phyloP scores from a whole-genome alignment of 306 rosid species.

The Dryas drummondii region DNA sequence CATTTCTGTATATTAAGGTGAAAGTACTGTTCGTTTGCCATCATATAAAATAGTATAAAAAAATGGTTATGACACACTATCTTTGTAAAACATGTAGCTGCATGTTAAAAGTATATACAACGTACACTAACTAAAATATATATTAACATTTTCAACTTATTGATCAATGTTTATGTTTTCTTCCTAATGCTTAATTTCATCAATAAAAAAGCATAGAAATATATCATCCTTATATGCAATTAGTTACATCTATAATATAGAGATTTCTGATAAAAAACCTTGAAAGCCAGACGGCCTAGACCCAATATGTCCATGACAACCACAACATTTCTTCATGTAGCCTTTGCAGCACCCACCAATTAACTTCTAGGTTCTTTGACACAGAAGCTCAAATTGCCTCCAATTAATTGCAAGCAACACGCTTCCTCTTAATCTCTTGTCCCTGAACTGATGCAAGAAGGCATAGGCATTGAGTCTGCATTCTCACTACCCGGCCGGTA shows the following conservation, averaged over 20 bases:
- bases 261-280: slow-evolving; percentile 59
- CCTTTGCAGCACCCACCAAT: slow-evolving; percentile 80
- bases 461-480: slow-evolving; percentile 19
- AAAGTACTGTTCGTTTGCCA: too few species aligned
- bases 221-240: neutral
- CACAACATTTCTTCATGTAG: slow-evolving; percentile 79
- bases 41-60: too few species aligned
- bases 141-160: too few species aligned
- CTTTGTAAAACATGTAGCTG: too few species aligned
- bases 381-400: slow-evolving; percentile 36
- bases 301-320: slow-evolving; percentile 41
- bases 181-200: too few species aligned
- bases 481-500: slow-evolving; percentile 12
- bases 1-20: too few species aligned
- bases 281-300: slow-evolving; percentile 30
- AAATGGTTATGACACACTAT: too few species aligned
- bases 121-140: too few species aligned
- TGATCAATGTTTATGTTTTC: too few species aligned
- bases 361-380: slow-evolving; percentile 51
- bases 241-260: slow-evolving; percentile 46
- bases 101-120: too few species aligned
- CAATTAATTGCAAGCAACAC: slow-evolving; percentile 28
- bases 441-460: neutral
- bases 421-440: slow-evolving; percentile 20
- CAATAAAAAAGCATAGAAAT: too few species aligned